Conservation (phyloP, 2,329 filamentous ascomycete species). For the Fusarium udum region DNA sequence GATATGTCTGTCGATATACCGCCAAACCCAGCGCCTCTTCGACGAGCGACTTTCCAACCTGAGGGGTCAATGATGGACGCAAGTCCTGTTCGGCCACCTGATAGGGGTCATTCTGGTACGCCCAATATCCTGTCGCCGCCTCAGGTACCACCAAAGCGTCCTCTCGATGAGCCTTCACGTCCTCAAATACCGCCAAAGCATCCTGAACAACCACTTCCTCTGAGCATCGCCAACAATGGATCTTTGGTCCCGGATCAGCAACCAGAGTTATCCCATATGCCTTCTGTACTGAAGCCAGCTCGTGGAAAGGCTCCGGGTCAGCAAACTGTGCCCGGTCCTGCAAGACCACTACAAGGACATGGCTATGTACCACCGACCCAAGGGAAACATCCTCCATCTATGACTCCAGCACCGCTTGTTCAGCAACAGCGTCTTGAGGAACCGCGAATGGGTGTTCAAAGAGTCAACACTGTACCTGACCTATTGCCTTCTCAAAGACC, state of each 20-base stretch:
- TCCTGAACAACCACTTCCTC: background rate
- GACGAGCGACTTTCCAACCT: conserved; percentile 40
- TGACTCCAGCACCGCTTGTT: conserved; percentile 38
- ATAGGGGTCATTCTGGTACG: conserved; percentile 32
- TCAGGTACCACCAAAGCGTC: conserved; percentile 31
- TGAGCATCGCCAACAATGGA: background rate
- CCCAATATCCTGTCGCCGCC: conserved; percentile 40
- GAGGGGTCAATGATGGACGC: conserved; percentile 37
- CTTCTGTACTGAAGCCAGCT: conserved; percentile 40
- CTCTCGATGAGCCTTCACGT: conserved; percentile 10
- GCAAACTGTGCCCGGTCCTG: background rate
- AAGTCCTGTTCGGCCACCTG: conserved; percentile 27
- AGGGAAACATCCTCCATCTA: conserved; percentile 38
- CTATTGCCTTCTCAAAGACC: conserved; percentile 32
- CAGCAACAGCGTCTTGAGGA: conserved; percentile 33
- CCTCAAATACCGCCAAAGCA: conserved; percentile 7
- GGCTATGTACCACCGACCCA: conserved; percentile 36
- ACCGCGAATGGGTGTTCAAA: conserved; percentile 32
- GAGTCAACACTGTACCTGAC: conserved; percentile 40
- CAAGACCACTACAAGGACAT: conserved; percentile 15
- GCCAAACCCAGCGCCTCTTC: conserved; percentile 5
- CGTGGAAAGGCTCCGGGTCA: conserved; percentile 28
- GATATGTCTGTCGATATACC: conserved; percentile 5
- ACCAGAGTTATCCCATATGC: conserved; percentile 26
- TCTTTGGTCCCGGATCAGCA: conserved; percentile 13